phyloP scores from a whole-genome alignment of 495 filamentous ascomycete species.

The Durotheca rogersii region DNA sequence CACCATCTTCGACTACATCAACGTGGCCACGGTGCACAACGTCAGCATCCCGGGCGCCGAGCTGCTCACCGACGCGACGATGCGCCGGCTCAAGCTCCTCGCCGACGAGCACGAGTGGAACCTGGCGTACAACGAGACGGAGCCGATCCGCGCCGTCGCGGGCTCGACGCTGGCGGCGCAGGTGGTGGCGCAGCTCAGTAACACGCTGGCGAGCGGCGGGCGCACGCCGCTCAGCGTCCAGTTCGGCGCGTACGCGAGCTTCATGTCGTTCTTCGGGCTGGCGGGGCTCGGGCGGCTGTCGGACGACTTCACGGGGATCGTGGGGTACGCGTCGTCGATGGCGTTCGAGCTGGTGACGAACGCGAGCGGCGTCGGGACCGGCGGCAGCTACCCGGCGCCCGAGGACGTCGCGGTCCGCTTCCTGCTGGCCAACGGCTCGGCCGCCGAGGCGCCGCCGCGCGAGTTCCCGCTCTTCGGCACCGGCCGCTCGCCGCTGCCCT shows the following conservation, averaged over 20 bases:
- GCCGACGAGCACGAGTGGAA: slow-evolving; percentile 68
- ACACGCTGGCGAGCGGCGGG: slow-evolving; percentile 55
- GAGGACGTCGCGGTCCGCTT: slow-evolving; percentile 72
- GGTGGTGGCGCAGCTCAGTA: slow-evolving; percentile 63
- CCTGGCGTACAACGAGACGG: slow-evolving; percentile 55
- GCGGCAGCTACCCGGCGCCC: slow-evolving; percentile 49
- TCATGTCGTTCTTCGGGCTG: slow-evolving; percentile 74
- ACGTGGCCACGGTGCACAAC: slow-evolving; percentile 75
- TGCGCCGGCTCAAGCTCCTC: slow-evolving; percentile 60
- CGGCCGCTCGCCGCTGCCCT: slow-evolving; percentile 54
- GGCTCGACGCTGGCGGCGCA: slow-evolving; percentile 63
- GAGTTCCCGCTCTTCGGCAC: slow-evolving; percentile 69
- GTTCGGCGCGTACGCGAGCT: slow-evolving; percentile 70
- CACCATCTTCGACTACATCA: slow-evolving; percentile 71
- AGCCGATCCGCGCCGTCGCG: slow-evolving; percentile 52
- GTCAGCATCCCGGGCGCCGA: slow-evolving; percentile 50
- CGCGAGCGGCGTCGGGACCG: slow-evolving; percentile 29
- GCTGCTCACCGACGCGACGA: slow-evolving; percentile 51
- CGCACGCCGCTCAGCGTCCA: slow-evolving; percentile 46
- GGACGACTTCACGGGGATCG: slow-evolving; percentile 66
- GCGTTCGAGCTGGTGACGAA: slow-evolving; percentile 75
- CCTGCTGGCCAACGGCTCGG: slow-evolving; percentile 73
- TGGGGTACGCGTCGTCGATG: slow-evolving; percentile 67
- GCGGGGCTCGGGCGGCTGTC: slow-evolving; percentile 56
- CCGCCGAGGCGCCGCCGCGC: slow-evolving; percentile 36